phyloP scores from a whole-genome alignment of 306 rosid species.

The peach (Prunus persica) region DNA sequence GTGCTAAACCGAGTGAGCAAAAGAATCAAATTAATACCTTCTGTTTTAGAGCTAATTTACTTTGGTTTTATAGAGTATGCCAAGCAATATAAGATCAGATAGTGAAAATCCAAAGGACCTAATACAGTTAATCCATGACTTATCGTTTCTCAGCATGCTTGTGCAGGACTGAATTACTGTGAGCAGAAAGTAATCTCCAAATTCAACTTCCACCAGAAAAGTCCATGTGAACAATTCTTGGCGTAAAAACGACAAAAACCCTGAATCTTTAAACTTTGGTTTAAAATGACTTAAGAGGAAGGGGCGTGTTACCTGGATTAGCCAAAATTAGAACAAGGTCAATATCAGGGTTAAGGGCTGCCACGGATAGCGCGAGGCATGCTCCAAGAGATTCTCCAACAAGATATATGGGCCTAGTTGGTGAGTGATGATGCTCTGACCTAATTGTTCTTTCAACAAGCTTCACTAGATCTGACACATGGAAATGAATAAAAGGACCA shows the following conservation, averaged over 20 bases:
- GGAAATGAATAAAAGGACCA: slow-evolving; percentile 11
- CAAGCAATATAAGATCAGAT: neutral
- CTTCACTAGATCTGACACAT: slow-evolving; percentile 62
- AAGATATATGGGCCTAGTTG: slow-evolving; percentile 79
- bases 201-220: neutral
- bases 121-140: neutral
- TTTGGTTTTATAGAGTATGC: neutral
- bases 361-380: slow-evolving; percentile 81
- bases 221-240: neutral
- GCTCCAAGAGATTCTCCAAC: slow-evolving; percentile 87
- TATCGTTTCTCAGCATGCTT: neutral
- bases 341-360: slow-evolving; percentile 69
- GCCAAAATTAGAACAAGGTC: slow-evolving; percentile 83
- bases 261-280: neutral
- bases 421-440: slow-evolving; percentile 49
- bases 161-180: neutral
- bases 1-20: slow-evolving; percentile 17
- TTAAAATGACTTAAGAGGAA: neutral
- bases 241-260: neutral
- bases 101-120: neutral
- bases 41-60: neutral
- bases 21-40: slow-evolving; percentile 12
- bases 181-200: neutral
- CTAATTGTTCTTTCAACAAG: slow-evolving; percentile 60
- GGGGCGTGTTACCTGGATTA: slow-evolving; percentile 59